Evolutionary conservation across 805 yeast genomes (phyloP), one percentile per base, ranked within the genome.

Genomic region (Schwanniomyces sp.): DNA sequence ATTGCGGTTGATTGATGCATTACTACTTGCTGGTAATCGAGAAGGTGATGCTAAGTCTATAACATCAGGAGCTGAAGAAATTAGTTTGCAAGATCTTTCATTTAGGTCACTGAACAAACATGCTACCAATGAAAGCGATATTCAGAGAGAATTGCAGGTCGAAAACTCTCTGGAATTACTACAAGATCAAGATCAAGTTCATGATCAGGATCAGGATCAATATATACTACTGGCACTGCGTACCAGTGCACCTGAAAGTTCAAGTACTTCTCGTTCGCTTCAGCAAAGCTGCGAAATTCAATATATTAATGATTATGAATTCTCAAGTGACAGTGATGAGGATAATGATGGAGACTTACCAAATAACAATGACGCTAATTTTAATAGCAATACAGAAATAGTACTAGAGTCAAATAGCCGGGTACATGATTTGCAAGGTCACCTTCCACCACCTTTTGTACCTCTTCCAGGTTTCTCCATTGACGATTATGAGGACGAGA

Each of bases 371-470:
- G 40, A 36, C n/a, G 3, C 16, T 21, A 11, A 21, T 37, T 4
- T 14, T 16, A 7, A 34, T 14, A 34, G n/a, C 14, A 12, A 29
- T 12, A 8, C n/a, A 29, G 38, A 34, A 16, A 37, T 6, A 7
- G 10, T n/a, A 4, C 40, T 18, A 12, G 40, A 37, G 12, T 21
- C 16, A 21, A 37, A 37, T n/a, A 37, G 27, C 7, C 12, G 16
- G 3, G 27, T n/a, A 7, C 18, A 32, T 16, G 18, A 32, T 18
- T 5, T 12, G 9, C 11, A 12, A 7, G 40, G 18, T 32, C 9
- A 5, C 12, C n/a, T 14, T n/a, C 79, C 76, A 1, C 80, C 81
- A 10, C 66, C 72, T 2, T 79, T 79, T 53, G 64, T 64, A 39
- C 71, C 74, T 5, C 70, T 68, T 47, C 75, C 80, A 0, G 81